Evolutionary conservation across 148 eudicot genomes (phyloP), one percentile per base, ranked within the genome.

Genomic region (Rhododendron ovatum): DNA sequence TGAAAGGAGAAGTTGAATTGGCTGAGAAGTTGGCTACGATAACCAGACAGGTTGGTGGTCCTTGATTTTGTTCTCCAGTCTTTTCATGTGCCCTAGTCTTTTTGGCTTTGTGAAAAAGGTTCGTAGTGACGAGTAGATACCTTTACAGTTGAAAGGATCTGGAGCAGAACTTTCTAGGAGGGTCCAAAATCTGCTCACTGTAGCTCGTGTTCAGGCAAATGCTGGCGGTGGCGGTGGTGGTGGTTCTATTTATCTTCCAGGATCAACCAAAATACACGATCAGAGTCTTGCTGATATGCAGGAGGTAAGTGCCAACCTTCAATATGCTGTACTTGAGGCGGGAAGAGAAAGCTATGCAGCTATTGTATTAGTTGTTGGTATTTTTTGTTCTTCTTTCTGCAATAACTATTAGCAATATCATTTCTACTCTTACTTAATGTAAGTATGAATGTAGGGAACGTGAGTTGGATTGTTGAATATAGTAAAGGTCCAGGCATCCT

Each of bases 81-180:
- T 82, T 48, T 65, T 82, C 76, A 78, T 28, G 13, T 15, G 14
- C 78, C 5, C 57, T 39, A 35, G 1, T 71, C 37, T 35, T 10
- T 86, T 67, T 43, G 79, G 74, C 59, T 83, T 30, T 14, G 81
- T 85, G 48, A 77, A 50, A 48, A 55, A 43, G 75, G 55, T 78
- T 83, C 69, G 43, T 83, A 73, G 90, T 95, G 86, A 92, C 84
- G 30, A 74, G 83, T 22, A 77, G 55, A 77, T 75, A 28, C 86
- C 15, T 84, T 69, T 91, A 87, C 93, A 97, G 99, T 89, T 97
- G 86, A 97, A 92, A 90, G 99, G 99, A 61, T 93, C 99, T 67
- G 99, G 98, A 88, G 97, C 94, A 83, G 99, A 97, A 85, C 98
- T 97, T 80, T 93, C 99, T 30, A 91, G 99, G 90, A 91, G 99